Conservation (phyloP, 2,329 filamentous ascomycete species). For the Phaeosphaeria sp. region DNA sequence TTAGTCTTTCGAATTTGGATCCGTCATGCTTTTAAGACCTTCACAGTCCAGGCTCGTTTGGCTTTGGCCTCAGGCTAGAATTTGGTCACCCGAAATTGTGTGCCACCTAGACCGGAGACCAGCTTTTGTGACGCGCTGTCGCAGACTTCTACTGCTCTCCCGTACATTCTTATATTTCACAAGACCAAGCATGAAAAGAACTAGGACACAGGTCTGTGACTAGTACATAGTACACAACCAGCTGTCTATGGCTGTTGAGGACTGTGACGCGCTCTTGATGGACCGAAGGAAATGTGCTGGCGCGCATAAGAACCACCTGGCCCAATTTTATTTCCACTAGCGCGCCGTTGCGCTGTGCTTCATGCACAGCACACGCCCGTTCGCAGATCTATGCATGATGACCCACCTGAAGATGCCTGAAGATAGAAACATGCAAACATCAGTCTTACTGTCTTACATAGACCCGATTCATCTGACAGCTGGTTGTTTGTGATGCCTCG, state of each 20-base stretch:
- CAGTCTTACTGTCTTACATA: neutral
- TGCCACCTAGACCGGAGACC: too few relatives aligned
- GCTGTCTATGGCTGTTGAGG: neutral
- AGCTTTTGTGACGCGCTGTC: too few relatives aligned
- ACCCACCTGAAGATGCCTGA: too few relatives aligned
- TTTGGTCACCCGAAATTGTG: too few relatives aligned
- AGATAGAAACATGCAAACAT: neutral
- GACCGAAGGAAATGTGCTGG: neutral
- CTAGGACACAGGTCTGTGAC: too few relatives aligned
- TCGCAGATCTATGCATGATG: constrained; percentile 7
- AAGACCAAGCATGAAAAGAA: too few relatives aligned
- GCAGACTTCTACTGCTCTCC: too few relatives aligned
- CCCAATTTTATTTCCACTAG: neutral
- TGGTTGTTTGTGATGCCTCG: neutral
- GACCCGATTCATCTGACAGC: neutral
- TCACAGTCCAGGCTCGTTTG: too few relatives aligned
- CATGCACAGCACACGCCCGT: constrained; percentile 9
- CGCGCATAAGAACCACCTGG: neutral
- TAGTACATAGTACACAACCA: neutral
- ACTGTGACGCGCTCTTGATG: neutral
- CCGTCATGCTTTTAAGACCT: too few relatives aligned
- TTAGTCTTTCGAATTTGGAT: too few relatives aligned
- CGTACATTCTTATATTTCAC: too few relatives aligned
- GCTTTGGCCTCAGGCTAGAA: too few relatives aligned
- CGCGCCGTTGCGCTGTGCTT: constrained; percentile 6